Evolutionary conservation across 768 basidiomycete species (phyloP), one percentile per base, ranked within the genome.

Genomic region (Tylopilus intermedius): DNA sequence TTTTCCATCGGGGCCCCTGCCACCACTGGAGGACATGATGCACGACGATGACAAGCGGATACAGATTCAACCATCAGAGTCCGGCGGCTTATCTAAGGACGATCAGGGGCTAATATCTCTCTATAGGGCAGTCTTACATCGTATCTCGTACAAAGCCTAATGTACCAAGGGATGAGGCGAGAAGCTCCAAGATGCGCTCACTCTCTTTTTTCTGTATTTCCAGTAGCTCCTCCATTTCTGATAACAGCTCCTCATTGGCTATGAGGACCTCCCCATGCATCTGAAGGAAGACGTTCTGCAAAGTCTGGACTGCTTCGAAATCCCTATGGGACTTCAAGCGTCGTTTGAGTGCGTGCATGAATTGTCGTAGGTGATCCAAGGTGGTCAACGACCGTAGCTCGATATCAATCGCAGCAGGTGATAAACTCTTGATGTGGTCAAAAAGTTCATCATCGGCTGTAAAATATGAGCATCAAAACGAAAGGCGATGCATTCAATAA

Each of bases 301-400:
- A 76, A 1, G 94, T 80, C 68, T 98, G 93, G 4, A 95, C 89
- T 11, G 92, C 94, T 69, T 99, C 96, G 63, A 96, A 98, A 71
- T 99, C 96, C 45, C 82, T 81, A 58, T 84, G 90, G 7, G 88
- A 89, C 32, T 68, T 71, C 26, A 98, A 76, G 4, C 95, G 84
- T 50, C 72, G 79, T 10, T 76, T 79, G 24, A 98, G 75, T 0
- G 92, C 88, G 53, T 76, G 72, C 43, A 96, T 71, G 73, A 98
- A 97, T 18, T 76, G 66, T 0, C 68, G 71, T 21, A 94, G 76
- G 49, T 79, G 78, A 40, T 83, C 75, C 33, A 89, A 71, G 3
- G 83, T 78, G 27, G 81, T 71, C 49, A 98, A 72, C 1, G 87
- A 86, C 8, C 91, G 89, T 22, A 99, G 73, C 64, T 97, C 95